Conservation (phyloP, 164 flowering plant species). For the Umbellularia californica region DNA sequence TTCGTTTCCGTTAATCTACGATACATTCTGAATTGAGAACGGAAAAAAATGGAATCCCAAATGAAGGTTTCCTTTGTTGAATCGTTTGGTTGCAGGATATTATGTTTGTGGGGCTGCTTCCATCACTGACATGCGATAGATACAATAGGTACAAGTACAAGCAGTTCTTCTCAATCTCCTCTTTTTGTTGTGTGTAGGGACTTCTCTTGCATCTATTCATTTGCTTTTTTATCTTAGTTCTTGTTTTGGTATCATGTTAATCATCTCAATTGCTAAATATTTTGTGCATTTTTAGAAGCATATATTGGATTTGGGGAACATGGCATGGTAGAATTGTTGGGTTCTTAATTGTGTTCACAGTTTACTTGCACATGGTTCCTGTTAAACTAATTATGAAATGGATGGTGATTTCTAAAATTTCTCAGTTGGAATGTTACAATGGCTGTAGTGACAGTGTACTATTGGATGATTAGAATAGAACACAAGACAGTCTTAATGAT, state of each 20-base stretch:
- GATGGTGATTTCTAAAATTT: no score
- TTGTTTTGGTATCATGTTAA: neutral
- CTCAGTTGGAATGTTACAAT: no score
- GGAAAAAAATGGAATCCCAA: no score
- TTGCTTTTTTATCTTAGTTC: neutral
- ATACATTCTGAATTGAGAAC: no score
- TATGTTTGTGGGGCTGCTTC: constrained; percentile 4
- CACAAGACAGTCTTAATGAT: no score
- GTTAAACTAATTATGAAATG: no score
- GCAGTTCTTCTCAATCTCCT: neutral
- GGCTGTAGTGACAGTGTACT: no score
- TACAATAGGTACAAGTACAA: neutral
- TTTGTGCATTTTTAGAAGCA: neutral
- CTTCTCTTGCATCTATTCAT: neutral
- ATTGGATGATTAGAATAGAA: no score
- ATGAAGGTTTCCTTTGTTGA: no score
- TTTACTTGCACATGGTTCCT: no score
- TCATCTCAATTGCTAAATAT: neutral
- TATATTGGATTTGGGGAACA: neutral
- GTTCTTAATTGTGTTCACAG: no score
- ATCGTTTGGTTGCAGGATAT: neutral
- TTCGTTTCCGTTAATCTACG: neutral
- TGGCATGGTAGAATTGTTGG: neutral
- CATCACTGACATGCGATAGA: neutral
- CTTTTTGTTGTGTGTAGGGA: neutral